Evolutionary conservation across 306 rosid species (phyloP).

Genomic region (Pyrus communis): DNA sequence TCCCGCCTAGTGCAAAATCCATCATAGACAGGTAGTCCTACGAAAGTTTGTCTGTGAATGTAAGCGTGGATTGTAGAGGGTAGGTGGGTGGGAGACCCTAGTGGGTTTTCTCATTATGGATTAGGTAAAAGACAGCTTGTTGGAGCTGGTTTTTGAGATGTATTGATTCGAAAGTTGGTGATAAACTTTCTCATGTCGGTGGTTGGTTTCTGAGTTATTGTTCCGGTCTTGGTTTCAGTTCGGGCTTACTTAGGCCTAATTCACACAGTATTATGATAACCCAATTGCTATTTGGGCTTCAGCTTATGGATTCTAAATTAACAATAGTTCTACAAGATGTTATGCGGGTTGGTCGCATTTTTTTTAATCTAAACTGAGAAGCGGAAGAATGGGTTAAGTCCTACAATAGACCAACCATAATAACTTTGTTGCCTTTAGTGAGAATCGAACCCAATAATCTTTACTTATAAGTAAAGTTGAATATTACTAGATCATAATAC

Average conservation of each 20-base stretch:
- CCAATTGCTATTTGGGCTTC: background rate
- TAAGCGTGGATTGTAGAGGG: background rate
- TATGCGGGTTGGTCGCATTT: no score
- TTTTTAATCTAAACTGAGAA: no score
- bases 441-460: accelerated
- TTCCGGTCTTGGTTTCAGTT: background rate
- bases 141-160: background rate
- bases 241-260: background rate
- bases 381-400: accelerated
- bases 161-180: background rate
- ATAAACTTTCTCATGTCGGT: background rate
- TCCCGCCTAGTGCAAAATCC: background rate
- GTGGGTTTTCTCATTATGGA: background rate
- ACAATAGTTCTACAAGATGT: background rate
- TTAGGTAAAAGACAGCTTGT: background rate
- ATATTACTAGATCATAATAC: no score
- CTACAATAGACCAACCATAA: no score
- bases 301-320: background rate
- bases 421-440: no score
- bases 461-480: no score
- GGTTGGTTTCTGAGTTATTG: background rate
- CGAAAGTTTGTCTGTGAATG: background rate
- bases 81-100: background rate
- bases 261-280: background rate
- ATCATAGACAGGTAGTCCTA: background rate